A percentile compares a stretch with the other conserved stretches of the same genome.
These are phyloP conservation scores for Pharnaceum exiguum DNA, from an alignment of 148 eudicot genomes.

Conservation along the genomic window DNA sequence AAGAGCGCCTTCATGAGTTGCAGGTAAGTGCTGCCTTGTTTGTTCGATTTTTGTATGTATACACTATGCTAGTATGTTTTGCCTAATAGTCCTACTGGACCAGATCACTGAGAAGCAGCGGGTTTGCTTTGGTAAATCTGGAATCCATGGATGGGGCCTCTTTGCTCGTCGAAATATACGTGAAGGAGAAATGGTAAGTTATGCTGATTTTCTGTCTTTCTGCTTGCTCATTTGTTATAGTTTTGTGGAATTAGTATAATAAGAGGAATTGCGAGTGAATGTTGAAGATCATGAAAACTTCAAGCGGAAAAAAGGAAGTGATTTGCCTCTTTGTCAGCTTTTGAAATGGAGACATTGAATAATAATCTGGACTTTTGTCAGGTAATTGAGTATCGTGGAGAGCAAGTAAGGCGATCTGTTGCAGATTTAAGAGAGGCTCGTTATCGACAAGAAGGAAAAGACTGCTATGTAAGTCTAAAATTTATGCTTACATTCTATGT, in stretches of 20 bases:
- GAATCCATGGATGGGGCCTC: slow-evolving; percentile 99
- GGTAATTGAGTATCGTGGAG: slow-evolving; percentile 96
- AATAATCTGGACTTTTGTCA: slow-evolving; percentile 21
- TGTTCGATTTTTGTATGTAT: neutral
- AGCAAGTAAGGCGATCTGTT: slow-evolving; percentile 83
- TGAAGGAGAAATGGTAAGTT: slow-evolving; percentile 93
- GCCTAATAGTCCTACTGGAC: slow-evolving; percentile 10
- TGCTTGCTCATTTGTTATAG: neutral
- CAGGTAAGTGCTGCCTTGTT: slow-evolving; percentile 53
- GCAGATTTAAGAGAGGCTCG: slow-evolving; percentile 88
- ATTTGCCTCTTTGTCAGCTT: neutral
- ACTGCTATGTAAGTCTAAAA: slow-evolving; percentile 81
- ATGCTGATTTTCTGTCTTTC: slow-evolving; percentile 4
- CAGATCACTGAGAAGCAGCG: slow-evolving; percentile 67
- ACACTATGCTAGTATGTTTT: neutral
- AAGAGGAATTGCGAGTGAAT: neutral
- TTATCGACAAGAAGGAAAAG: slow-evolving; percentile 77
- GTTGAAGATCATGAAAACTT: neutral
- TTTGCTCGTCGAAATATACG: slow-evolving; percentile 80
- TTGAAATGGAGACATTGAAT: neutral
- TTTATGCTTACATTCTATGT: slow-evolving; percentile 9
- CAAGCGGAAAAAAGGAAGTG: too few species aligned
- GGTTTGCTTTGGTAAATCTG: slow-evolving; percentile 89
- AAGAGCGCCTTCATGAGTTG: slow-evolving; percentile 64
- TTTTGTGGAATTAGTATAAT: neutral